phyloP scores from a whole-genome alignment of 176 grass and related monocot genomes.

The Avena sativa region DNA sequence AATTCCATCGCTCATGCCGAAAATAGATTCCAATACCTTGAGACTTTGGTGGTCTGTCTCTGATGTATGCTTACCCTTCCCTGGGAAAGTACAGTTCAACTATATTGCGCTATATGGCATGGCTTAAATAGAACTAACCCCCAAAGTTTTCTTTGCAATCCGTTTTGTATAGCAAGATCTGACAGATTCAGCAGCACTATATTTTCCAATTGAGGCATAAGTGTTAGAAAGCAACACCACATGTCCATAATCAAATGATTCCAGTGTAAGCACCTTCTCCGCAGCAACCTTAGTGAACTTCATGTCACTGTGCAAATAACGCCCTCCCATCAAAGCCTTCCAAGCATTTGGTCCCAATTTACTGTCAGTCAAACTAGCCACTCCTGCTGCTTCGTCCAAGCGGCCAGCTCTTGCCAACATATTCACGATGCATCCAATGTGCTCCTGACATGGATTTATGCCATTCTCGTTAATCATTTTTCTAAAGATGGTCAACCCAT shows the following conservation, averaged over 20 bases:
- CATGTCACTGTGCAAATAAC: constrained; percentile 34
- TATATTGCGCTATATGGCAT: constrained; percentile 36
- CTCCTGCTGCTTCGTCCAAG: constrained; percentile 58
- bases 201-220: constrained; percentile 68
- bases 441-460: constrained; percentile 50
- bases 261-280: constrained; percentile 42
- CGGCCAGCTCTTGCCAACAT: constrained; percentile 75
- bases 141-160: constrained; percentile 47
- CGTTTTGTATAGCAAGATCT: constrained; percentile 51
- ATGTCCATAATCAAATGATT: constrained; percentile 11
- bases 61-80: constrained; percentile 30
- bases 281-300: too few species aligned
- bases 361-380: constrained; percentile 49
- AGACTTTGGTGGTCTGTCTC: not conserved
- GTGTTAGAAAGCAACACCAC: constrained; percentile 71
- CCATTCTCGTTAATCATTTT: constrained; percentile 60
- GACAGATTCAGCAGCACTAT: constrained; percentile 60
- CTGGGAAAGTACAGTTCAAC: not conserved
- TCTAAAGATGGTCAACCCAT: constrained; percentile 59
- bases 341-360: constrained; percentile 57
- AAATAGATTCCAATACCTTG: constrained; percentile 33
- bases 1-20: constrained; percentile 3
- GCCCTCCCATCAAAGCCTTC: constrained; percentile 70
- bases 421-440: constrained; percentile 70
- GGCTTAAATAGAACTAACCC: constrained; percentile 60